phyloP scores from a whole-genome alignment of 495 filamentous ascomycete species.

The Aspergillus ellipticus region DNA sequence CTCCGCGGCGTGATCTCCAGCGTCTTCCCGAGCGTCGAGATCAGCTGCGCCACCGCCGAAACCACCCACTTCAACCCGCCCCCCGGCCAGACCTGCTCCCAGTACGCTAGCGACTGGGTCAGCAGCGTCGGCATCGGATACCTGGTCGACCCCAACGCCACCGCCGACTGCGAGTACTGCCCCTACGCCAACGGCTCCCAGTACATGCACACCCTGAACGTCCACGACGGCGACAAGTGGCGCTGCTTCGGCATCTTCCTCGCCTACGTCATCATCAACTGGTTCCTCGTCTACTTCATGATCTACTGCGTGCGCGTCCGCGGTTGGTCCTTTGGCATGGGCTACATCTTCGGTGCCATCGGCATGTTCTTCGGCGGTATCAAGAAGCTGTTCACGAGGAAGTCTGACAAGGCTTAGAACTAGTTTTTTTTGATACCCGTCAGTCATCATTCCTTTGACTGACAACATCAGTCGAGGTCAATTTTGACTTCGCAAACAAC shows the following conservation, averaged over 20 bases:
- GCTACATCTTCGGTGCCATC: conserved; percentile 48
- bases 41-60: conserved; percentile 57
- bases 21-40: conserved; percentile 49
- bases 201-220: conserved; percentile 66
- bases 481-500: not conserved
- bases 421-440: not conserved
- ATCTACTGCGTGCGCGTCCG: conserved; percentile 72
- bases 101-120: conserved; percentile 59
- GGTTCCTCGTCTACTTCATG: conserved; percentile 79
- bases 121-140: conserved; percentile 45
- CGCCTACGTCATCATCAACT: conserved; percentile 73
- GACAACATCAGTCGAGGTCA: no score
- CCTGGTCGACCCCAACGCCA: conserved; percentile 55
- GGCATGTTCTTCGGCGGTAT: conserved; percentile 44
- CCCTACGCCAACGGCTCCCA: conserved; percentile 60
- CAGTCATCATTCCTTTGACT: not conserved
- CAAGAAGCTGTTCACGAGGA: conserved; percentile 38
- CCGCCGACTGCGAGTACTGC: conserved; percentile 68
- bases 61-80: conserved; percentile 65
- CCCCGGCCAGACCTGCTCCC: conserved; percentile 55
- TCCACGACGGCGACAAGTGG: conserved; percentile 65
- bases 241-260: conserved; percentile 75
- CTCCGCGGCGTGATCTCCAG: conserved; percentile 69
- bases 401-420: conserved; percentile 4
- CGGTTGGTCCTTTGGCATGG: conserved; percentile 70